Evolutionary conservation across 495 filamentous ascomycete genomes (phyloP), one percentile per base, ranked within the genome.

Genomic region (Neurospora intermedia): DNA sequence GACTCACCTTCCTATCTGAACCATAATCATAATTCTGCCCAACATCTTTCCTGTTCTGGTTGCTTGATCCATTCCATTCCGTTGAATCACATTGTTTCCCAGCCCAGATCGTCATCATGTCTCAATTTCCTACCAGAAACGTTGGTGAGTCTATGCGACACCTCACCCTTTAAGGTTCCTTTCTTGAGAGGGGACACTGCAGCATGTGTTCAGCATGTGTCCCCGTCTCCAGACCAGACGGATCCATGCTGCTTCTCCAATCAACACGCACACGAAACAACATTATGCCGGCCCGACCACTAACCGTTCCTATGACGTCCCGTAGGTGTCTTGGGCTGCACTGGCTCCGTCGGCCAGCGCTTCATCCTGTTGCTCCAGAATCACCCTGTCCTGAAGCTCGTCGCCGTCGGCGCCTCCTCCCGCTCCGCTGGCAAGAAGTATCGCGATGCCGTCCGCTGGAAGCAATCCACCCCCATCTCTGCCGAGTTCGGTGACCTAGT

Each of bases 301-400:
- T 59, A 59, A 59, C 48, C 20, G 48, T 59, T 59, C 48, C 46
- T 4, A 59, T 59, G 48, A 15, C 48, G 48, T 38, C 31, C 69
- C 38, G n/a, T 71, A 89, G 90, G 89, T 75, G 90, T 92, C 66
- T 84, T 92, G 62, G 90, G 90, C 72, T 88, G 85, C 82, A 92
- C 90, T n/a, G 93, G 93, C 74, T 94, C 92, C 5, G 93, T 95
- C 31, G 93, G 93, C 70, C 93, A 95, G 82, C 88, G 93, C 74
- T 96, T 96, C 78, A 93, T 94, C 78, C 87, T 96, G 1, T 86
- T 96, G 35, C 89, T 96, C 73, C 89, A 91, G 48, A 87, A 90
- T 43, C 93, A 96, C 81, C 92, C 93, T 3, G 87, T 89, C 80
- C 88, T 96, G 74, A 86, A 87, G 46, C 88, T 96, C 39, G 89